Conservation (phyloP, 768 basidiomycete genomes). For the Kwoniella bestiolae region DNA sequence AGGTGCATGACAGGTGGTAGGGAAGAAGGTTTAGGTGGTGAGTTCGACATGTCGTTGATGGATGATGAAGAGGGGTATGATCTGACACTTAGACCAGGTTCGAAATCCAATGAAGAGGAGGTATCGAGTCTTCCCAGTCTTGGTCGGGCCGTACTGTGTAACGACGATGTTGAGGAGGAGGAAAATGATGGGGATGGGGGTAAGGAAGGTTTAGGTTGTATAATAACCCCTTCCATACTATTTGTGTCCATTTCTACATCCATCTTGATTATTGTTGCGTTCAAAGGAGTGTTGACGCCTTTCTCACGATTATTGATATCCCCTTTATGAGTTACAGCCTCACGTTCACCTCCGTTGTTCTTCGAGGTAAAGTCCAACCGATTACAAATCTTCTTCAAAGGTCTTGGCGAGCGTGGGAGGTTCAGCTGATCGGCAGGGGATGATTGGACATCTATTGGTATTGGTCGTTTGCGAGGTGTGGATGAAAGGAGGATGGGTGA, state of each 20-base stretch:
- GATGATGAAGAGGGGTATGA: slow-evolving; percentile 2
- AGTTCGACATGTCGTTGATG: slow-evolving; percentile 8
- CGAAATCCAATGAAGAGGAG: slow-evolving; percentile 5
- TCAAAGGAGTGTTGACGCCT: slow-evolving; percentile 1
- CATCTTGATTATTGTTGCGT: neutral
- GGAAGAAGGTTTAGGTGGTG: slow-evolving; percentile 10
- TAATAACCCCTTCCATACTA: neutral
- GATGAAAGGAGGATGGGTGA: slow-evolving; percentile 18
- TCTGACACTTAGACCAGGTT: neutral
- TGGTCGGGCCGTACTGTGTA: neutral
- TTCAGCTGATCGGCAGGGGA: slow-evolving; percentile 4
- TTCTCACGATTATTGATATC: slow-evolving; percentile 12
- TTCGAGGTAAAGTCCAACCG: neutral
- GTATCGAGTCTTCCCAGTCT: slow-evolving; percentile 7
- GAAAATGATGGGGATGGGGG: neutral
- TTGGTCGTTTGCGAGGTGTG: neutral
- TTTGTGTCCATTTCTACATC: slow-evolving; percentile 11
- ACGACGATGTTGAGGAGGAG: neutral
- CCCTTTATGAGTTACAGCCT: neutral
- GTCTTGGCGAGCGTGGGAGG: neutral
- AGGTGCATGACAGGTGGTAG: slow-evolving; percentile 17
- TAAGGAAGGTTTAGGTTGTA: neutral
- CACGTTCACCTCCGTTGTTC: neutral
- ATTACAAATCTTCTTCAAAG: slow-evolving; percentile 1
- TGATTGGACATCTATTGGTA: neutral